A percentile compares a stretch with the other conserved stretches of the same genome.
Conservation (phyloP, 352 stramenopile species). For the Nothophytophthora sp. region DNA sequence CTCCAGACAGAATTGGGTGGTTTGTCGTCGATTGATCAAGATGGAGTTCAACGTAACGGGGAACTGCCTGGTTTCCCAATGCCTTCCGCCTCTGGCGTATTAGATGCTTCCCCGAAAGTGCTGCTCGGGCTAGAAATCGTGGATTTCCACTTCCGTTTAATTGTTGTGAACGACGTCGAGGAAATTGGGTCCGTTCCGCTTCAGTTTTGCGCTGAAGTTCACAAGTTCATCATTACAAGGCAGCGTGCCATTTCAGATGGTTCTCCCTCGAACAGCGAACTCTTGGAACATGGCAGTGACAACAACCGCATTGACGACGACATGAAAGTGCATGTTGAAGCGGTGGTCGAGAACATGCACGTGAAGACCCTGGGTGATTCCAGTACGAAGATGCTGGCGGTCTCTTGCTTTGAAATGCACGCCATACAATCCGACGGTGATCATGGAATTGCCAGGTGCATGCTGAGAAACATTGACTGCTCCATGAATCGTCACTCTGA, state of each 20-base stretch:
- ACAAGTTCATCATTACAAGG: conserved; percentile 5
- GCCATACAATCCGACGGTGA: conserved; percentile 15
- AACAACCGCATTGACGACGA: neutral
- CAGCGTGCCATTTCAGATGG: neutral
- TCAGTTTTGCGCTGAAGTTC: conserved; percentile 16
- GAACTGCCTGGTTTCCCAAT: neutral
- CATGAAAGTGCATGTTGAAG: conserved; percentile 12
- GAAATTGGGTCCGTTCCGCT: conserved; percentile 10
- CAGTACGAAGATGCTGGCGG: conserved; percentile 13
- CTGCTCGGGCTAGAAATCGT: conserved; percentile 21
- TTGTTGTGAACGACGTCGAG: conserved; percentile 23
- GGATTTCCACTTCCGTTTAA: conserved; percentile 10
- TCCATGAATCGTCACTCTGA: conserved; percentile 21
- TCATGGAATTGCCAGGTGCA: conserved; percentile 13
- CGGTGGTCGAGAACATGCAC: conserved; percentile 10
- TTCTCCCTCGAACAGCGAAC: neutral
- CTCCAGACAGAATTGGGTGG: conserved; percentile 18
- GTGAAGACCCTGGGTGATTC: conserved; percentile 12
- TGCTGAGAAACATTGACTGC: conserved; percentile 14
- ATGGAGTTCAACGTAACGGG: neutral
- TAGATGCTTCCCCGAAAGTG: neutral
- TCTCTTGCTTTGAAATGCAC: conserved; percentile 11
- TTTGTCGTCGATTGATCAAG: neutral
- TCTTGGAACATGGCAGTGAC: neutral
- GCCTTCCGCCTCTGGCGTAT: neutral